Evolutionary conservation across 2,329 filamentous ascomycete species (phyloP), one percentile per base, ranked within the genome.

Genomic region (Colletotrichum sp.): DNA sequence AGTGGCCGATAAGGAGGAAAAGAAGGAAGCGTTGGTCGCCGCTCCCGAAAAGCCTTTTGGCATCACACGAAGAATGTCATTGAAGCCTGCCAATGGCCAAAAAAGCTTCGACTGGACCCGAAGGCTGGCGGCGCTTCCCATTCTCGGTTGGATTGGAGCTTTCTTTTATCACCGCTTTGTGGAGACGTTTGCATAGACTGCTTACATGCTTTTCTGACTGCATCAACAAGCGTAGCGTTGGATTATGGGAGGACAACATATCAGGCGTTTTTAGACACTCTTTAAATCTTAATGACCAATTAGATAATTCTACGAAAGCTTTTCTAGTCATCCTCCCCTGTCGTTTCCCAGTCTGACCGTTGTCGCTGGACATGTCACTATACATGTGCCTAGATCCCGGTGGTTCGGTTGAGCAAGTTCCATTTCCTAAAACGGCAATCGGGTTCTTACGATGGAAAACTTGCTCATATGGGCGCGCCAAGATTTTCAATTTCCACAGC

Each of bases 381-480:
- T 75, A 68, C 64, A 48, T 65, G 9, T 8, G 21, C 55, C 32
- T 30, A 13, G 64, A 36, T 34, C 16, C 64, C 32, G 55, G 34
- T 10, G 36, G 30, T 16, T 16, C 64, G 39, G 64, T 63, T 73
- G 70, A 75, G 73, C 73, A 75, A 66, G 57, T 68, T 73, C 68
- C 57, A 55, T 63, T 63, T 65, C 70, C 70, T 36, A 64, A 55
- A 36, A 6, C 3, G 64, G 64, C 36, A 75, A 73, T 73, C 14
- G 16, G 59, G 57, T 9, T 63, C 59, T 52, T 1, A 4, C 26
- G 57, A 24, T 21, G 2, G 21, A 34, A 70, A 70, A 70, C 68
- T 26, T 70, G 68, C 73, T 75, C 73, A 75, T 68, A 73, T 32
- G 63, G 57, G 69, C 73, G 70, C 73, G 70, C 73, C 73, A 72